Evolutionary conservation across 148 eudicot genomes (phyloP), one percentile per base, ranked within the genome.

Genomic region (Beta vulgaris): DNA sequence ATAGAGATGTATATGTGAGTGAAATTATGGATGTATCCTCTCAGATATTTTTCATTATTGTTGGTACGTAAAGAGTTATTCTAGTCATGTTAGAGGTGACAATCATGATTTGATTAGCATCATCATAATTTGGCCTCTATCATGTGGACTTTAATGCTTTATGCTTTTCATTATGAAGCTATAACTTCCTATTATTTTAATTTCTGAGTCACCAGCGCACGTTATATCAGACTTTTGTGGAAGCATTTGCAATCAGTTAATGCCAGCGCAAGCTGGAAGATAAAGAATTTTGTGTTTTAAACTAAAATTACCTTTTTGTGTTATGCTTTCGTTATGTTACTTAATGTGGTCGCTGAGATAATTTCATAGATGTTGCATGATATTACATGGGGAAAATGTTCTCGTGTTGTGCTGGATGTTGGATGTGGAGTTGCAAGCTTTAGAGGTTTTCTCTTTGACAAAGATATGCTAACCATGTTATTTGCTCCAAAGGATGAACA

Each of bases 331-430:
- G 42, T 28, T 40, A 37, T 23, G 25, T 29, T 76, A 15, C 76
- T 76, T 71, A 74, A 42, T 69, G 64, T 12, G 58, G 23, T 75
- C 43, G 54, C 49, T 55, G 23, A 70, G 75, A 51, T 35, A 35
- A 72, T 53, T 26, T 54, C 55, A 62, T 82, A 93, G 98, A 81
- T 86, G 85, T 57, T 87, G n/a, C n/a, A n/a, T n/a, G n/a, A n/a
- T n/a, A n/a, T n/a, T n/a, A n/a, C n/a, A n/a, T n/a, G n/a, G n/a
- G n/a, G n/a, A n/a, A n/a, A n/a, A n/a, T n/a, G n/a, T n/a, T n/a
- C n/a, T n/a, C n/a, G n/a, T n/a, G n/a, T n/a, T n/a, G n/a, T n/a
- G n/a, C n/a, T n/a, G n/a, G n/a, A n/a, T n/a, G n/a, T n/a, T n/a
- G n/a, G n/a, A n/a, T n/a, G n/a, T n/a, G n/a, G n/a, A n/a, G n/a